Percentiles rank a stretch among this genome's conserved stretches.
phyloP scores from a whole-genome alignment of 257 asterid genomes.

The Nicotiana sylvestris region DNA sequence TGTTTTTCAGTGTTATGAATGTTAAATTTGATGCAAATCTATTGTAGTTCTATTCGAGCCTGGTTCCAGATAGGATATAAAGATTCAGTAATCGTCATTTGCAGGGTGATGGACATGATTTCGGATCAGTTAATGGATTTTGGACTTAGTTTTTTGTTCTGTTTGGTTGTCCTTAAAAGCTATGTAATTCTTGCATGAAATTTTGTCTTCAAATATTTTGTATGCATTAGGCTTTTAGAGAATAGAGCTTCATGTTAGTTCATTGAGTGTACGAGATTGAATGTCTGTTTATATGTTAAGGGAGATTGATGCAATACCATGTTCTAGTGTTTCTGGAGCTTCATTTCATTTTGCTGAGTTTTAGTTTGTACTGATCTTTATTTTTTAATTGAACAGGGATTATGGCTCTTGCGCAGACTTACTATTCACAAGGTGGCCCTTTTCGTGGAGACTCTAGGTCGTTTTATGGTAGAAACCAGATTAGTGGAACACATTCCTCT shows the following conservation, averaged over 20 bases:
- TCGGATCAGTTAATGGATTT: not conserved
- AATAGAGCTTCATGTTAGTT: not conserved
- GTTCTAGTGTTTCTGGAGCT: too few relatives aligned
- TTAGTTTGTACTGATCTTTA: not conserved
- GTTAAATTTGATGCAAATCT: not conserved
- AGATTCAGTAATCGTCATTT: not conserved
- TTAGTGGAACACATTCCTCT: conserved; percentile 24
- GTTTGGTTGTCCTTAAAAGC: not conserved
- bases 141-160: not conserved
- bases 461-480: conserved; percentile 40
- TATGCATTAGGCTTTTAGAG: not conserved
- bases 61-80: not conserved
- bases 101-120: not conserved
- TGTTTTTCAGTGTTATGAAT: not conserved
- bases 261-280: not conserved
- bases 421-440: conserved; percentile 42
- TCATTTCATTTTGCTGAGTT: too few relatives aligned
- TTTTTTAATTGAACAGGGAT: conserved; percentile 36
- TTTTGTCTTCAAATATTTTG: not conserved
- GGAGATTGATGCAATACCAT: not conserved
- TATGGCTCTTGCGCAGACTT: conserved; percentile 62
- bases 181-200: not conserved
- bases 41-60: not conserved
- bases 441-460: conserved; percentile 38
- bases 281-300: not conserved